Evolutionary conservation across 352 stramenopile species (phyloP).

Genomic region (Pythium sukuiense): DNA sequence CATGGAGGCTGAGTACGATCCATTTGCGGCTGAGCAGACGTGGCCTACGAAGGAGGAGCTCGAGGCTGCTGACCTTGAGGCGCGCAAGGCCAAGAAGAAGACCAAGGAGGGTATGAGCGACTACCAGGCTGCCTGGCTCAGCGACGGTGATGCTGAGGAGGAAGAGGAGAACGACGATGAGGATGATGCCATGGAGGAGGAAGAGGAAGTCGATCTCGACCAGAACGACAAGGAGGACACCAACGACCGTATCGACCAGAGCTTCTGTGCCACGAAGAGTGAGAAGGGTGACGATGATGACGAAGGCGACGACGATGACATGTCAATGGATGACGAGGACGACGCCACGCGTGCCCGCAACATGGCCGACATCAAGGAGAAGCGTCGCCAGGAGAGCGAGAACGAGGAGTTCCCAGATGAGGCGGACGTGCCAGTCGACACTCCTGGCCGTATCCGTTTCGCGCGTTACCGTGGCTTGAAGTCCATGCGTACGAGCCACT

Average conservation of each 20-base stretch:
- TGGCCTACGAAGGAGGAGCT: constrained; percentile 96
- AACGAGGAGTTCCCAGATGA: constrained; percentile 97
- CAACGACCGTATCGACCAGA: constrained; percentile 63
- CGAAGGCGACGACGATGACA: constrained; percentile 75
- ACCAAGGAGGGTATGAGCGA: constrained; percentile 76
- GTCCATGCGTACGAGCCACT: constrained; percentile 95
- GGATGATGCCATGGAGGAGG: constrained; percentile 30
- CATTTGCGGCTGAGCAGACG: constrained; percentile 97
- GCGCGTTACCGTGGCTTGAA: constrained; percentile 95
- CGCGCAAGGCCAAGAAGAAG: constrained; percentile 64
- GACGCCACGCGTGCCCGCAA: constrained; percentile 36
- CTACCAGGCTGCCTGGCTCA: constrained; percentile 95
- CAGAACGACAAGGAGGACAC: constrained; percentile 47
- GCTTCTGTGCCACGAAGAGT: constrained; percentile 72
- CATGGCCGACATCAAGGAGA: constrained; percentile 61
- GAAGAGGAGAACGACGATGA: constrained; percentile 57
- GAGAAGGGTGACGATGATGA: constrained; percentile 57
- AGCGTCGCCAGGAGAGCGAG: constrained; percentile 88
- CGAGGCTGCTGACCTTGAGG: constrained; percentile 74
- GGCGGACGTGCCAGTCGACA: constrained; percentile 72
- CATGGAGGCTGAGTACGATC: constrained; percentile 91
- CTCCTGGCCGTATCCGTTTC: constrained; percentile 68
- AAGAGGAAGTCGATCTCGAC: constrained; percentile 16
- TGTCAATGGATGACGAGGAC: constrained; percentile 75
- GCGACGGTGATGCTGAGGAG: constrained; percentile 64